Evolutionary conservation across 352 stramenopile genomes (phyloP), one percentile per base, ranked within the genome.

Genomic region (Phytopythium cucurbitacearum): DNA sequence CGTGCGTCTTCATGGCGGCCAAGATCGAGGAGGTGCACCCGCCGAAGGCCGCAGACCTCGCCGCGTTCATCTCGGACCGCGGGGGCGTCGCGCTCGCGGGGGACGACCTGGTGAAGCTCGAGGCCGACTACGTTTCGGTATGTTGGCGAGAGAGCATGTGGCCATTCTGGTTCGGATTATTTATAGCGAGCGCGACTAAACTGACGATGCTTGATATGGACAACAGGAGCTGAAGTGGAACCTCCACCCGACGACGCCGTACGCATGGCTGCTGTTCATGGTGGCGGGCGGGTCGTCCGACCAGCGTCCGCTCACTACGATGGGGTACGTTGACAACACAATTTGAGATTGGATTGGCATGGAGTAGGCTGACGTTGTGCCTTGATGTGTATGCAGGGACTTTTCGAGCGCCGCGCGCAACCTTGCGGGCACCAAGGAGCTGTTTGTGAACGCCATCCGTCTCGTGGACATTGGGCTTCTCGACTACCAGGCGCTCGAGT

Each of bases 1-100:
- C 60, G 13, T 89, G 78, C 48, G 81, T 91, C 41, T 91, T 89
- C 57, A 87, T 91, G 66, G 81, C 81, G n/a, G 78, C 78, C 45
- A 91, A 91, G 73, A 91, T 91, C 51, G 81, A 91, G 59, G 81
- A 91, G 49, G 79, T 91, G 10, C 77, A 89, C 41, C 81, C 81
- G 16, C 81, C 81, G 28, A 91, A 91, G 57, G 75, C 75, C 0
- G 72, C 71, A 5, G 81, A 91, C 33, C 64, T 91, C n/a, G 77
- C 74, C 5, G 61, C 69, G 21, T 89, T 73, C 59, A 64, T 87
- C 48, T 71, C 75, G 12, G 67, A 87, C 21, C 62, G 71, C 33
- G 76, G 78, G 10, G 66, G 51, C 7, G 64, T 78, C 11, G 62
- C 67, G 40, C 61, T 78, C 52, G 62, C 72, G 13, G 56, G 56